phyloP scores from a whole-genome alignment of 257 asterid genomes.

The Misopates orontium region DNA sequence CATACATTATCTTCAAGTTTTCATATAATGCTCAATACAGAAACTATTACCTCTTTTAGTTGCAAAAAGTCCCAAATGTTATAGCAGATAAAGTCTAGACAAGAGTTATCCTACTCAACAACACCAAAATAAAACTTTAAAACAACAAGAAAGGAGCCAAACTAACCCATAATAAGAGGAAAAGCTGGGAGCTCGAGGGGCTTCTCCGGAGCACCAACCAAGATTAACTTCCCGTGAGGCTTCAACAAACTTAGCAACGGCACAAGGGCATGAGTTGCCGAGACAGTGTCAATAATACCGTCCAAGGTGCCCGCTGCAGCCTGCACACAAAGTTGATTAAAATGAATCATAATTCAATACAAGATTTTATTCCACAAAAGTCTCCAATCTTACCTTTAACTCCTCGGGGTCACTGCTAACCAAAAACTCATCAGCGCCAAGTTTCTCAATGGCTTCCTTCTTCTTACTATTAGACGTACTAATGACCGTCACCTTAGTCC shows the following conservation, averaged over 20 bases:
- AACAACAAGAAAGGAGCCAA: too few species aligned
- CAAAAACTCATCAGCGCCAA: slow-evolving; percentile 50
- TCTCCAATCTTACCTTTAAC: slow-evolving; percentile 30
- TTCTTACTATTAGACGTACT: slow-evolving; percentile 44
- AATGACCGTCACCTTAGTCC: slow-evolving; percentile 45
- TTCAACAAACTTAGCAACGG: slow-evolving; percentile 36
- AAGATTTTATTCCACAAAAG: neutral
- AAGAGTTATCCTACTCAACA: too few species aligned
- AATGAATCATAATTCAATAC: neutral
- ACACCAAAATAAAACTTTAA: too few species aligned
- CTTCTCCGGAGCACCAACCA: slow-evolving; percentile 34
- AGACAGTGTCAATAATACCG: slow-evolving; percentile 47
- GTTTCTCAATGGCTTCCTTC: slow-evolving; percentile 38
- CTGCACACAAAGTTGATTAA: slow-evolving; percentile 3
- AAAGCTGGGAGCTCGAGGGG: slow-evolving; percentile 37
- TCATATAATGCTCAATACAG: neutral
- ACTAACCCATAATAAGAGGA: slow-evolving; percentile 35
- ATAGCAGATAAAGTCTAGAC: too few species aligned
- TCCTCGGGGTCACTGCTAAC: slow-evolving; percentile 44
- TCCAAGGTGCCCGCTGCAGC: slow-evolving; percentile 37
- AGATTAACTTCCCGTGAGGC: slow-evolving; percentile 35
- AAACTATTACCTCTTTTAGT: too few species aligned
- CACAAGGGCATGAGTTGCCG: slow-evolving; percentile 32
- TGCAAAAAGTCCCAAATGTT: too few species aligned
- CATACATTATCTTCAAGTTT: slow-evolving; percentile 4